Evolutionary conservation across 331 rosid species (phyloP).

Genomic region (Stylosanthes scabra): DNA sequence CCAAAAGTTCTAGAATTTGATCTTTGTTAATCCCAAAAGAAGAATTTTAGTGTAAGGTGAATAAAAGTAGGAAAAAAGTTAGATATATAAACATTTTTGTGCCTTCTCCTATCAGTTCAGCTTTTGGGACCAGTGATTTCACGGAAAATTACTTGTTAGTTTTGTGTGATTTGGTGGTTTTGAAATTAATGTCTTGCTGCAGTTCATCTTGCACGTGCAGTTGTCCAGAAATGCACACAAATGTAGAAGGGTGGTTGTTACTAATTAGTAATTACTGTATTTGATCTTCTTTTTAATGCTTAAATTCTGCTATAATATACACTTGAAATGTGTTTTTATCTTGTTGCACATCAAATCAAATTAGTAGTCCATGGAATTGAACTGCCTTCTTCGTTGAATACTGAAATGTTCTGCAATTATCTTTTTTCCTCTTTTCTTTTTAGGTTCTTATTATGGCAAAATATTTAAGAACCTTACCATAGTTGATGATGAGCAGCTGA

Average conservation of each 20-base stretch:
- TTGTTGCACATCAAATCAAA: constrained; percentile 1
- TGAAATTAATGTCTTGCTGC: not conserved
- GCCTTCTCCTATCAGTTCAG: too few relatives aligned
- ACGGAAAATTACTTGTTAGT: constrained; percentile 1
- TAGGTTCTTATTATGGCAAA: not conserved
- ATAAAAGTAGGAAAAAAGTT: too few relatives aligned
- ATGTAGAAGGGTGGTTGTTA: not conserved
- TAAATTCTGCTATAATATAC: not conserved
- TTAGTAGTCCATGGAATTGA: not conserved
- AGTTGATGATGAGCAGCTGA: constrained; percentile 19
- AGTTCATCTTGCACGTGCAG: not conserved
- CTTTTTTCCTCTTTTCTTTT: not conserved
- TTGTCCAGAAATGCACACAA: too few relatives aligned
- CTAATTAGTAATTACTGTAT: not conserved
- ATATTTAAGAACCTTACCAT: not conserved
- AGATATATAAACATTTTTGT: too few relatives aligned
- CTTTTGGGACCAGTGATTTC: not conserved
- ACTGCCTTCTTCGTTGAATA: not conserved
- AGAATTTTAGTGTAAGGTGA: too few relatives aligned
- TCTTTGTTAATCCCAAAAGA: too few relatives aligned
- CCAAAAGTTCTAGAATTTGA: too few relatives aligned
- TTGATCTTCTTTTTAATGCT: constrained; percentile 6
- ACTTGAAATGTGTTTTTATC: not conserved
- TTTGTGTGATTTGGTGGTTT: constrained; percentile 1
- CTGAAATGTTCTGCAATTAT: constrained; percentile 2